A percentile compares a stretch with the other conserved stretches of the same genome.
These are phyloP conservation scores for Psilocybe tampanensis DNA, from an alignment of 768 basidiomycete species.

Conservation along the genomic window DNA sequence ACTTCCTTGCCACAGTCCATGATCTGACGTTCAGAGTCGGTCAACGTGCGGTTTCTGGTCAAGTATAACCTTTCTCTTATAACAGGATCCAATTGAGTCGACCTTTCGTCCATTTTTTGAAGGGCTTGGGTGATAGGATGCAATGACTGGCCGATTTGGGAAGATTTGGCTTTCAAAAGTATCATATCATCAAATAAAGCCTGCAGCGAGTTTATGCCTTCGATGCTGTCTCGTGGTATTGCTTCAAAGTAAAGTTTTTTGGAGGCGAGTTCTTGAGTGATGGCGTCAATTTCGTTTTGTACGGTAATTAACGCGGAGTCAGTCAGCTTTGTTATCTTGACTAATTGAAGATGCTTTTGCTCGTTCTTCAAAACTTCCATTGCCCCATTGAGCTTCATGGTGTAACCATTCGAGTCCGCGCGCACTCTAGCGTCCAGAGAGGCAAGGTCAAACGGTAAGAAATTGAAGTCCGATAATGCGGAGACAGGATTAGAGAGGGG, in stretches of 20 bases:
- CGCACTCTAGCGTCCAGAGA: slow-evolving; percentile 70
- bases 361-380: slow-evolving; percentile 52
- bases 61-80: slow-evolving; percentile 51
- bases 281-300: slow-evolving; percentile 38
- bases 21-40: slow-evolving; percentile 52
- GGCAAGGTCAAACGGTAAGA: slow-evolving; percentile 55
- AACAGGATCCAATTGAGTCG: slow-evolving; percentile 42
- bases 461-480: slow-evolving; percentile 9
- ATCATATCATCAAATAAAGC: slow-evolving; percentile 36
- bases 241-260: slow-evolving; percentile 38
- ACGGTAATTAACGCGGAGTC: slow-evolving; percentile 44
- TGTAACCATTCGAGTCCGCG: slow-evolving; percentile 66
- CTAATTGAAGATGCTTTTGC: slow-evolving; percentile 50
- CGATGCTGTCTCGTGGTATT: slow-evolving; percentile 12
- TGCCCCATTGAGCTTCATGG: slow-evolving; percentile 62
- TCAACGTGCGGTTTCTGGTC: slow-evolving; percentile 49
- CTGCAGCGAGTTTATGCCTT: slow-evolving; percentile 32
- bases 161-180: slow-evolving; percentile 8
- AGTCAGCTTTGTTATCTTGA: slow-evolving; percentile 53
- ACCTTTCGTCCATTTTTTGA: slow-evolving; percentile 52
- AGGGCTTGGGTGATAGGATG: slow-evolving; percentile 58
- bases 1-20: slow-evolving; percentile 50
- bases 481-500: neutral
- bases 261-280: slow-evolving; percentile 40
- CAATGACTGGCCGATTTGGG: slow-evolving; percentile 41